Evolutionary conservation across 495 filamentous ascomycete genomes (phyloP), one percentile per base, ranked within the genome.

Genomic region (Tuber borchii): DNA sequence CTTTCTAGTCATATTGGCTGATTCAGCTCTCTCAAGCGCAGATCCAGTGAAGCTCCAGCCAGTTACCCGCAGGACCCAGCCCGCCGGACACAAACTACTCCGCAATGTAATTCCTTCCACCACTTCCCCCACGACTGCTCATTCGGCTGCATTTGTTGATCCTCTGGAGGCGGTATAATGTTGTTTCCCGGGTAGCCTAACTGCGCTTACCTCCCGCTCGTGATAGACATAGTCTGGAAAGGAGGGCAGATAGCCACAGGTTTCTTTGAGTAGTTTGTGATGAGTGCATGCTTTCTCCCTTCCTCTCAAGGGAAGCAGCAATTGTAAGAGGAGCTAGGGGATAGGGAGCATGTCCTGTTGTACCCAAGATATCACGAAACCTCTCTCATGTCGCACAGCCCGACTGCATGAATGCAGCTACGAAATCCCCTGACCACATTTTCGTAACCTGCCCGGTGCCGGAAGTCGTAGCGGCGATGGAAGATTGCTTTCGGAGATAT

Each of bases 261-360:
- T 9, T 84, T 84, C n/a, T 84, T 90, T 71, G 85, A 87, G 19
- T 86, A 20, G 86, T 88, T 0, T 85, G 84, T 68, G 81, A 86
- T 48, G 84, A 86, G 75, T 86, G 88, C 89, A 76, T 73, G 85
- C 83, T 42, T 4, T 46, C n/a, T n/a, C 37, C 39, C 70, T 56
- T 37, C 51, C 45, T 74, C 22, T 42, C 76, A 2, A 44, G n/a
- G 7, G 10, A 48, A n/a, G 81, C 81, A 82, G 71, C 74, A 7
- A 73, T 73, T 46, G 31, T 77, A 22, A 48, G 73, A 74, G 71
- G 68, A 48, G 56, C 69, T 46, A 19, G 70, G 34, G 1, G 10
- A 31, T 51, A 86, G 85, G 85, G n/a, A 81, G 85, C 71, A 83
- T 89, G 70, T 83, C 84, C 16, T 89, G 87, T 87, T 89, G 88